phyloP scores from a whole-genome alignment of 2,329 filamentous ascomycete genomes.

The Thyridium curvatum region DNA sequence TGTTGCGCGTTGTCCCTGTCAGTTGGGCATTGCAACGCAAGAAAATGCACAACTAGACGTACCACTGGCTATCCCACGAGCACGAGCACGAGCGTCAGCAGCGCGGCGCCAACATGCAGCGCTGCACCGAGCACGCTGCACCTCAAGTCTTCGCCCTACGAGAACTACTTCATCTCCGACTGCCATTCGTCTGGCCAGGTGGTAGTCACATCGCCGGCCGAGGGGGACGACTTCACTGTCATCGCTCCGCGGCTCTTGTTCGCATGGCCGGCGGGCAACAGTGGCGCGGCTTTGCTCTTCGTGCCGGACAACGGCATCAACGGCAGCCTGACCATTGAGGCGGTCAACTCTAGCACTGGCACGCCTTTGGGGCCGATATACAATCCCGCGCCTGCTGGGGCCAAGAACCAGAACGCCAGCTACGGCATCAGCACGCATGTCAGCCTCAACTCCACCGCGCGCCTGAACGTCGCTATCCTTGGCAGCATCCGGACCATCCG shows the following conservation, averaged over 20 bases:
- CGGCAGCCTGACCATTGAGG: slow-evolving; percentile 43
- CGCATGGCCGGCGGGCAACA: slow-evolving; percentile 62
- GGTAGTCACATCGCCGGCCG: slow-evolving; percentile 51
- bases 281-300: slow-evolving; percentile 52
- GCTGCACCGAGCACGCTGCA: slow-evolving; percentile 11
- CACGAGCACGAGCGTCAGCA: too few relatives aligned
- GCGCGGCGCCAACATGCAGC: neutral
- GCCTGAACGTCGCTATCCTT: slow-evolving; percentile 48
- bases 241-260: slow-evolving; percentile 52
- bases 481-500: slow-evolving; percentile 58
- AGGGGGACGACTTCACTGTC: slow-evolving; percentile 44
- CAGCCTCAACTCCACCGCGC: slow-evolving; percentile 51
- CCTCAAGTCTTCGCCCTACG: slow-evolving; percentile 51
- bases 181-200: slow-evolving; percentile 54
- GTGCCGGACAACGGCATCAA: slow-evolving; percentile 44
- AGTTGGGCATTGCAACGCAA: too few relatives aligned
- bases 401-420: slow-evolving; percentile 23
- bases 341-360: slow-evolving; percentile 42
- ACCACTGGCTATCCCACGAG: too few relatives aligned
- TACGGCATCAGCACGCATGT: slow-evolving; percentile 49
- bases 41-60: too few relatives aligned
- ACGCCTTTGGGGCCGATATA: slow-evolving; percentile 41
- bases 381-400: slow-evolving; percentile 10
- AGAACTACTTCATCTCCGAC: slow-evolving; percentile 62
- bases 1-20: too few relatives aligned